phyloP scores from a whole-genome alignment of 345 rosid species.

The Melaleuca quinquenervia region DNA sequence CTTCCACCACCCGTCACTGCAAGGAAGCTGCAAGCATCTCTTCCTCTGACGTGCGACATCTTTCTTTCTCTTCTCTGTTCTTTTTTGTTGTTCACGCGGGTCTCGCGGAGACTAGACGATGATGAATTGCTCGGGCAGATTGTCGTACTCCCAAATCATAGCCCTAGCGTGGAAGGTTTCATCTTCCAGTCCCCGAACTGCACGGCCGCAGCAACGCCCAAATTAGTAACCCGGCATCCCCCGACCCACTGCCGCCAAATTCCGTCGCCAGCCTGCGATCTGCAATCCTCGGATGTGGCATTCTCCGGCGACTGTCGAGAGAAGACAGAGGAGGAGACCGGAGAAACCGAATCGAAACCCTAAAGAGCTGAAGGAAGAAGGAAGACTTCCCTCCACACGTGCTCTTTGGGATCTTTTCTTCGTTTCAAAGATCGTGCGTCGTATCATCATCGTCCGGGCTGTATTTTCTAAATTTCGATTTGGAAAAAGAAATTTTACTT shows the following conservation, averaged over 20 bases:
- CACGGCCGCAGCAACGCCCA: neutral
- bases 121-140: neutral
- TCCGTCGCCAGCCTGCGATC: neutral
- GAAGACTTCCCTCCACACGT: neutral
- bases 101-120: neutral
- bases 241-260: neutral
- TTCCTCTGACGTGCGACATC: neutral
- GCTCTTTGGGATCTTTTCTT: neutral
- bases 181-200: neutral
- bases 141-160: neutral
- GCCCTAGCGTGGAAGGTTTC: neutral
- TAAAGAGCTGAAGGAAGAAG: neutral
- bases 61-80: neutral
- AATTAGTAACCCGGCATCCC: neutral
- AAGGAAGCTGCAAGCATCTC: slow-evolving; percentile 19
- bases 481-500: neutral
- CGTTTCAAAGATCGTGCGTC: neutral
- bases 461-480: neutral
- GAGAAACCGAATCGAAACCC: neutral
- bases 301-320: slow-evolving; percentile 15
- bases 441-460: neutral
- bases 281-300: neutral
- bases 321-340: neutral
- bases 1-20: slow-evolving; percentile 9
- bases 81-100: too few relatives aligned